Percentiles rank a stretch among this genome's conserved stretches.
phyloP scores from a whole-genome alignment of 768 basidiomycete genomes.

The Boletus reticulatus region DNA sequence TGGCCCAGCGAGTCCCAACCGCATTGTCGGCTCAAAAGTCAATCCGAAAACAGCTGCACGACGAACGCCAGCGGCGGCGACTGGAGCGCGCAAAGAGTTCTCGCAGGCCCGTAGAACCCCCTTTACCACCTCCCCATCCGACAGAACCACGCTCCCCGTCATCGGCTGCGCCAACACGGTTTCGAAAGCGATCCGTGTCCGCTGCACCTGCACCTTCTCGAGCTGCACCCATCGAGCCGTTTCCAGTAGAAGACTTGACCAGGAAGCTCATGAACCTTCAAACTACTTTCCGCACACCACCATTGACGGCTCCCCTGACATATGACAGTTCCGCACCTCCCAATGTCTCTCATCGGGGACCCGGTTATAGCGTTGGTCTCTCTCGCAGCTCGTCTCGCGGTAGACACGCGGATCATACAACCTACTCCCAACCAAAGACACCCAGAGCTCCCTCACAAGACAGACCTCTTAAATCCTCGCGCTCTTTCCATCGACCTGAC shows the following conservation, averaged over 20 bases:
- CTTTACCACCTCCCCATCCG: constrained; percentile 19
- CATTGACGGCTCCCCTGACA: constrained; percentile 6
- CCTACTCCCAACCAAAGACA: constrained; percentile 19
- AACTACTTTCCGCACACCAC: constrained; percentile 18
- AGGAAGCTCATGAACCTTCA: constrained; percentile 56
- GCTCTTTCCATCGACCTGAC: constrained; percentile 60
- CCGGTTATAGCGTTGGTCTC: constrained; percentile 7
- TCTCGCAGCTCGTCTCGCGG: constrained; percentile 25
- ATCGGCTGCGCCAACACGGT: constrained; percentile 36
- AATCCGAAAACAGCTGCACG: constrained; percentile 67
- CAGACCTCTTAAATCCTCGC: constrained; percentile 43
- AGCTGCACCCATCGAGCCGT: constrained; percentile 36
- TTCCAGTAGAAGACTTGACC: constrained; percentile 59
- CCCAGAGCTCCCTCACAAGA: constrained; percentile 23
- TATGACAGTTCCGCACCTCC: constrained; percentile 10
- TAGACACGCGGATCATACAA: constrained; percentile 10
- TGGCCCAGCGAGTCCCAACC: constrained; percentile 79
- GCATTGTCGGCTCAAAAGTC: constrained; percentile 81
- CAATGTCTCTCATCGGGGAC: constrained; percentile 8
- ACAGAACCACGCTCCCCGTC: constrained; percentile 19
- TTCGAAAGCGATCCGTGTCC: constrained; percentile 34
- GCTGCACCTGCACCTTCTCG: constrained; percentile 27
- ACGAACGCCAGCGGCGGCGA: constrained; percentile 61
- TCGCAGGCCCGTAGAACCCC: constrained; percentile 18
- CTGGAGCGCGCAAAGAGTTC: constrained; percentile 41